phyloP scores from a whole-genome alignment of 2,329 filamentous ascomycete species.

The Lomentospora prolificans region DNA sequence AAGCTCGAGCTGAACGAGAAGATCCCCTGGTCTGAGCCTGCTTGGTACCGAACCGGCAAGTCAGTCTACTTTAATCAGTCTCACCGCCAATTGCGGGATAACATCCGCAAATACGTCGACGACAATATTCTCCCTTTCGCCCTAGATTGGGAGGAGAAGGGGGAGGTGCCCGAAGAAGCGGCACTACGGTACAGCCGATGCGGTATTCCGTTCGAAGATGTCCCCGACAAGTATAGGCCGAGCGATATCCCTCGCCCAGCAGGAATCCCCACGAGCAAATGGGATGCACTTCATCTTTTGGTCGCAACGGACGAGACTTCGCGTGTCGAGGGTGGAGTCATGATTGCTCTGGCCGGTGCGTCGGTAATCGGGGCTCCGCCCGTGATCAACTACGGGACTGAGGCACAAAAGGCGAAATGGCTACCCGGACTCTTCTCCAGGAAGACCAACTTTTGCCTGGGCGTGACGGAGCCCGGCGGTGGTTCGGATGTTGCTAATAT shows the following conservation, averaged over 20 bases:
- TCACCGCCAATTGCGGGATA: slow-evolving; percentile 47
- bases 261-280: slow-evolving; percentile 34
- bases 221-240: slow-evolving; percentile 27
- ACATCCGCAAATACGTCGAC: slow-evolving; percentile 49
- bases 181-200: slow-evolving; percentile 26
- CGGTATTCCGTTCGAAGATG: slow-evolving; percentile 26
- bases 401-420: slow-evolving; percentile 46
- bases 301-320: slow-evolving; percentile 45
- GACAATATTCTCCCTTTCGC: slow-evolving; percentile 45
- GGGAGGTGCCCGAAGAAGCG: slow-evolving; percentile 35
- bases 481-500: slow-evolving; percentile 57
- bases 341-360: slow-evolving; percentile 47
- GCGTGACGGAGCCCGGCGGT: slow-evolving; percentile 53
- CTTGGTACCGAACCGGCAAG: slow-evolving; percentile 18
- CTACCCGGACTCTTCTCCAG: slow-evolving; percentile 49
- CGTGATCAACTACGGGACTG: slow-evolving; percentile 51
- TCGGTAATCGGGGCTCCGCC: slow-evolving; percentile 55
- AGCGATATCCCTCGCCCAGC: slow-evolving; percentile 29
- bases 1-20: slow-evolving; percentile 14
- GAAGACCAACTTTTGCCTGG: slow-evolving; percentile 51
- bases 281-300: slow-evolving; percentile 47
- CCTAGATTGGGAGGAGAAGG: slow-evolving; percentile 54
- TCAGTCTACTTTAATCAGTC: slow-evolving; percentile 53
- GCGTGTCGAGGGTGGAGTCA: slow-evolving; percentile 45
- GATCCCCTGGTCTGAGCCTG: slow-evolving; percentile 17